Conservation (phyloP, 208 protist species). For the Leishmania amazonensis region DNA sequence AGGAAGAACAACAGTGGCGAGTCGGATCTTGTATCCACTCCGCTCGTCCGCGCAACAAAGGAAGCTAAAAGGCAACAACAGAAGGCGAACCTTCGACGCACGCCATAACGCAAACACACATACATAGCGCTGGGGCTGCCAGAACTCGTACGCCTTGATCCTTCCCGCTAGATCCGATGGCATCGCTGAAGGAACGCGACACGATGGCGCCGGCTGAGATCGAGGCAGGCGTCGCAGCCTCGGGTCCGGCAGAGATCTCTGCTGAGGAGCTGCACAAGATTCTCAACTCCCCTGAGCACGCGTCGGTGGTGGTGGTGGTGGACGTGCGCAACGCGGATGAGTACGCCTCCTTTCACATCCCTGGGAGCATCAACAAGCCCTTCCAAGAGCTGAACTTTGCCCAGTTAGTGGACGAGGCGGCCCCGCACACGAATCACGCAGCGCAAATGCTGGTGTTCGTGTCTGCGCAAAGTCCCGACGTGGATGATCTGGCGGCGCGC, state of each 20-base stretch:
- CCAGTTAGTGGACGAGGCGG: constrained; percentile 6
- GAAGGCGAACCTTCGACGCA: not conserved
- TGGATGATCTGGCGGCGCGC: constrained; percentile 55
- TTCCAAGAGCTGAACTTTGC: constrained; percentile 39
- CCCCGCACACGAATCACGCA: constrained; percentile 6
- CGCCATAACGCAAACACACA: not conserved
- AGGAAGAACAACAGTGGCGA: too few relatives aligned
- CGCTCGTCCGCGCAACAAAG: not conserved
- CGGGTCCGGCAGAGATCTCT: constrained; percentile 24
- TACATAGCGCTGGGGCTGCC: not conserved
- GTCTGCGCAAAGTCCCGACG: constrained; percentile 50
- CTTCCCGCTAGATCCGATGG: not conserved
- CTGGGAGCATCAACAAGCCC: constrained; percentile 44
- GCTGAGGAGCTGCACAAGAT: constrained; percentile 33
- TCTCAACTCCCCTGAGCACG: constrained; percentile 3
- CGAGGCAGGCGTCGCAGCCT: constrained; percentile 10
- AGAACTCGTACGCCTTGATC: not conserved
- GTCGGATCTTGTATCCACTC: too few relatives aligned
- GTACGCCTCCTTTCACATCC: constrained; percentile 34
- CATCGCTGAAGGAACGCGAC: constrained; percentile 11
- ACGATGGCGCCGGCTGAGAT: constrained; percentile 5
- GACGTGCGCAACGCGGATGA: constrained; percentile 53
- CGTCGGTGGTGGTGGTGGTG: constrained; percentile 21
- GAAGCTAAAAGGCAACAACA: not conserved
- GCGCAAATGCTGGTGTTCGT: constrained; percentile 44